Evolutionary conservation across 2,329 filamentous ascomycete species (phyloP).

Genomic region (Exutisphaerella laricina): DNA sequence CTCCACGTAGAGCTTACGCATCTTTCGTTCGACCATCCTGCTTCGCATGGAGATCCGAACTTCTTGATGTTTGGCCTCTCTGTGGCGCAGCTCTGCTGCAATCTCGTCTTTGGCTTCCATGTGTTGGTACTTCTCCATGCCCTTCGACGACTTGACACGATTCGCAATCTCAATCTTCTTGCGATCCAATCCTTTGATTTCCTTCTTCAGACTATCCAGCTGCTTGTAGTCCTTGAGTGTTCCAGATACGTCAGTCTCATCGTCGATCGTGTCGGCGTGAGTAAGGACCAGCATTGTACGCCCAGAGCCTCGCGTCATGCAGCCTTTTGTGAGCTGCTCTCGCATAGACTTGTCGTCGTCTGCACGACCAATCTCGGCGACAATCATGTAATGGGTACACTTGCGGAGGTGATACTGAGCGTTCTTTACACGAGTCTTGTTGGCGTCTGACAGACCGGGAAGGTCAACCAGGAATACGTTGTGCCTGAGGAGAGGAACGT

Average conservation of each 20-base stretch:
- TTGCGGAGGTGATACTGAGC: slow-evolving; percentile 7
- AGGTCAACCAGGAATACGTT: slow-evolving; percentile 20
- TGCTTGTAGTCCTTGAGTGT: slow-evolving; percentile 1
- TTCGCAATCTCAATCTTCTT: not conserved
- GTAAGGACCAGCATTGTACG: slow-evolving; percentile 11
- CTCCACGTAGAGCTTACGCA: slow-evolving; percentile 6
- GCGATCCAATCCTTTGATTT: not conserved
- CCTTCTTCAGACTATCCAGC: not conserved
- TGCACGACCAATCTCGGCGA: slow-evolving; percentile 13
- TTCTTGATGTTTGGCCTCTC: not conserved
- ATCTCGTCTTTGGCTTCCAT: not conserved
- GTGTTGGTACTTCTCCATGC: not conserved
- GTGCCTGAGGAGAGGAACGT: slow-evolving; percentile 13
- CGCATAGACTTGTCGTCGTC: slow-evolving; percentile 13
- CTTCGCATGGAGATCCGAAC: slow-evolving; percentile 12
- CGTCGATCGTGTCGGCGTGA: slow-evolving; percentile 13
- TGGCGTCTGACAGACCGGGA: slow-evolving; percentile 20
- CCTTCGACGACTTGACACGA: not conserved
- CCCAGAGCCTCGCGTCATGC: slow-evolving; percentile 7
- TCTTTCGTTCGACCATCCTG: not conserved
- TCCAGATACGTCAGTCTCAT: slow-evolving; percentile 6
- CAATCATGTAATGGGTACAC: slow-evolving; percentile 16
- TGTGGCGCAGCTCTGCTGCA: not conserved
- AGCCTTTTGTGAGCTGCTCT: slow-evolving; percentile 5
- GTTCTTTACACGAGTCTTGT: slow-evolving; percentile 13